A percentile compares a stretch with the other conserved stretches of the same genome.
Conservation (phyloP, 352 stramenopile species). For the Globisporangium emineosum region DNA sequence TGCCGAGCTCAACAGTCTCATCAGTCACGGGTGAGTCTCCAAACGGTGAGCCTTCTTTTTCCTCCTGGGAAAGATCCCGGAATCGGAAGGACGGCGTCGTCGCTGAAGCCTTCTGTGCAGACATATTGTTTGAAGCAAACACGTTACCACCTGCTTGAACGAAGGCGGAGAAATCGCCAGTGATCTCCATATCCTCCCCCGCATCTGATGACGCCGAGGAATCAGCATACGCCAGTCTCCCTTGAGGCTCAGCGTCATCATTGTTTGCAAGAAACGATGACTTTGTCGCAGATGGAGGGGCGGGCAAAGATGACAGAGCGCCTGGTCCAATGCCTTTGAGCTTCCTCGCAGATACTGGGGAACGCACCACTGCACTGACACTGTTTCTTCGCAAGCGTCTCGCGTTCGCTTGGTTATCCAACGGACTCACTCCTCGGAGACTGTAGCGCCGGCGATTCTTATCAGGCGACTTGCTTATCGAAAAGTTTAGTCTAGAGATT, state of each 20-base stretch:
- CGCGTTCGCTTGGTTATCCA: conserved; percentile 73
- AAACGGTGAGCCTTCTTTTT: conserved; percentile 23
- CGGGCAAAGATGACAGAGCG: conserved; percentile 7
- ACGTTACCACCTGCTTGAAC: conserved; percentile 28
- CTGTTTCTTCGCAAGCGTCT: conserved; percentile 47
- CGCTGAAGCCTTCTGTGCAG: conserved; percentile 2
- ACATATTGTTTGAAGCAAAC: conserved; percentile 11
- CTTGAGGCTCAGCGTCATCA: conserved; percentile 22
- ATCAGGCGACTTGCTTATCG: conserved; percentile 25
- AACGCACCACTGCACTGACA: conserved; percentile 21
- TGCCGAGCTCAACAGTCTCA: conserved; percentile 58
- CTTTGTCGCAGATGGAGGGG: conserved; percentile 19
- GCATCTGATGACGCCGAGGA: conserved; percentile 77
- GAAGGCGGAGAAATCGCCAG: conserved; percentile 57
- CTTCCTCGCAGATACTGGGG: conserved; percentile 17
- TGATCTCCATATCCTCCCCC: conserved; percentile 87
- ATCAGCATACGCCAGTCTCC: conserved; percentile 54
- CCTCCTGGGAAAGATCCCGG: conserved; percentile 10
- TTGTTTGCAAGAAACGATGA: conserved; percentile 40
- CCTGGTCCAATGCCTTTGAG: conserved; percentile 17
- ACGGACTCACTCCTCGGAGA: conserved; percentile 67
- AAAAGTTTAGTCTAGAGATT: conserved; percentile 28
- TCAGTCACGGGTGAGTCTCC: conserved; percentile 28
- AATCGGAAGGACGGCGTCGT: conserved; percentile 16
- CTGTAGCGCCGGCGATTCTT: conserved; percentile 54